Evolutionary conservation across 331 rosid genomes (phyloP), one percentile per base, ranked within the genome.

Genomic region (Cydonia oblonga): DNA sequence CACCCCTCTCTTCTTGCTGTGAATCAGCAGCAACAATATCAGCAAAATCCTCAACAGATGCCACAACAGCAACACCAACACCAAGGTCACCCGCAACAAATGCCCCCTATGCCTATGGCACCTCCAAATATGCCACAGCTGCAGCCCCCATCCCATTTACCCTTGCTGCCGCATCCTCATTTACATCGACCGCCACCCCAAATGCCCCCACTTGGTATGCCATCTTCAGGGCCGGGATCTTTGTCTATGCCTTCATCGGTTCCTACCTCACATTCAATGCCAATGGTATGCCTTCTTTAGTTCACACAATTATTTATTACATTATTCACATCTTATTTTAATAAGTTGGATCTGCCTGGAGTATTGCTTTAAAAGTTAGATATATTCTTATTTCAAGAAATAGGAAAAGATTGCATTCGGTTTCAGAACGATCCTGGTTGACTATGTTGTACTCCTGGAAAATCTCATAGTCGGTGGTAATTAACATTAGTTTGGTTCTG

Each of bases 1-100:
- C 98, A 93, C 79, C 98, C 98, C 49, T 93, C 97, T 69, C 97
- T 93, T 80, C 96, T 93, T 64, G 87, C 83, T 69, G 76, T 80
- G 69, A 93, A 88, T 75, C 98, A 93, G 84, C 98, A 93, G 76
- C 96, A 86, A 70, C 83, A 86, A 51, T 93, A 81, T 80, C 96
- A 88, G 61, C 96, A 87, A 68, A 93, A 85, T 83, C 89, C 87
- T 75, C 98, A 90, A 80, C 98, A 91, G 84, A 85, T 85, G 63
- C 84, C 88, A 49, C 98, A 89, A 70, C 97, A 84, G 51, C 86
- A 80, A 64, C 87, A 80, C 72, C 96, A 85, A 65, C 87, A 80
- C 80, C 97, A 85, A 85, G 86, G 64, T 71, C 83, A 83, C 69
- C 91, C 81, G 13, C 98, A 85, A 46, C 97, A 88, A 80, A 86